Conservation (phyloP, 805 yeast species). For the Torulaspora gathmanii region DNA sequence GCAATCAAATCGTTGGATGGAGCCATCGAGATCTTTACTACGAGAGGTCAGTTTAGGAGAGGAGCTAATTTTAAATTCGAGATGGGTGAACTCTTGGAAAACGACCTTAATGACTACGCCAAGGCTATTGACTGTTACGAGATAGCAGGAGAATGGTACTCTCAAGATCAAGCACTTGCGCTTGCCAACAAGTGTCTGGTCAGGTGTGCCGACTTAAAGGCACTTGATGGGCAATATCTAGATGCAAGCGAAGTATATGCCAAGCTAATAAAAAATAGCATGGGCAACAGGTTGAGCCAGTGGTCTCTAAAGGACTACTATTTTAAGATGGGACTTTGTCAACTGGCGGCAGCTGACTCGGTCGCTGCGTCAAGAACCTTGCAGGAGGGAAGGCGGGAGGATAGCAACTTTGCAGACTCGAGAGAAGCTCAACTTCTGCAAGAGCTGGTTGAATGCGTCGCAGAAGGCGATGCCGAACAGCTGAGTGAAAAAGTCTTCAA, state of each 20-base stretch:
- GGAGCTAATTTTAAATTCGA: constrained; percentile 94
- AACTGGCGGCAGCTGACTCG: constrained; percentile 76
- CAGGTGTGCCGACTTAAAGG: constrained; percentile 85
- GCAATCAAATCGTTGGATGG: constrained; percentile 62
- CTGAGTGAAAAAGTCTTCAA: constrained; percentile 72
- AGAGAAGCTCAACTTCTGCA: constrained; percentile 68
- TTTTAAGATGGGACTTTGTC: constrained; percentile 75
- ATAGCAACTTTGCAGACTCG: constrained; percentile 64
- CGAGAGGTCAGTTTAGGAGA: constrained; percentile 90
- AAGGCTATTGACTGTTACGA: constrained; percentile 77
- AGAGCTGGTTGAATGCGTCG: constrained; percentile 67
- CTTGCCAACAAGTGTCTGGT: constrained; percentile 80
- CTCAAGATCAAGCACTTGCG: constrained; percentile 90
- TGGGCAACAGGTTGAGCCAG: constrained; percentile 69
- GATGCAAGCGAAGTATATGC: constrained; percentile 77
- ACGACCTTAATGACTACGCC: constrained; percentile 57
- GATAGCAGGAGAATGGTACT: constrained; percentile 94
- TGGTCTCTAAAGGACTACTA: constrained; percentile 95
- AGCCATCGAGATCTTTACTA: constrained; percentile 80
- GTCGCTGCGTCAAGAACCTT: constrained; percentile 79
- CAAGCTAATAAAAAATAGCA: constrained; percentile 66
- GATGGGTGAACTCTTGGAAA: constrained; percentile 80
- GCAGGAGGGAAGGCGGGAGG: constrained; percentile 61
- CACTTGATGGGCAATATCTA: constrained; percentile 65
- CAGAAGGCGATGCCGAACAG: constrained; percentile 72